Evolutionary conservation across 805 yeast species (phyloP), one percentile per base, ranked within the genome.

Genomic region (Saturnispora ahearnii): DNA sequence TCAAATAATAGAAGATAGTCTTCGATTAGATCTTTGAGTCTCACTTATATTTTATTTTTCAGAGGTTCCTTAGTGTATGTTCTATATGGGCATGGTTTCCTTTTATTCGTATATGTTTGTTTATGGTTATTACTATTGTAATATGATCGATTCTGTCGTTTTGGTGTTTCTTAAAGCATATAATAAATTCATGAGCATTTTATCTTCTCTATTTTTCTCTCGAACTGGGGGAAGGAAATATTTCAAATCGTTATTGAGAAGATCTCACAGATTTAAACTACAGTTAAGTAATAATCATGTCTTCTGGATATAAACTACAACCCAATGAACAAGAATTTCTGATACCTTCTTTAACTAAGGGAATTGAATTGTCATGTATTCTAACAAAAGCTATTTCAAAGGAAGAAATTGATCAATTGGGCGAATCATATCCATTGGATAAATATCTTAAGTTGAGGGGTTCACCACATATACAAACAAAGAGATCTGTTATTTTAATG

Each of bases 1-100:
- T 47, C 84, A 82, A 59, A 84, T 81, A 7, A 79, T 84, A 37
- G 69, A 63, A 50, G 64, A 62, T 21, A 63, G 67, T 44, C 46
- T 56, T 15, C 46, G 51, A 8, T 29, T 38, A 26, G 56, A 54
- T 33, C 33, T 32, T 38, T 34, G 22, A 37, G 7, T 15, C 24
- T 15, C 10, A 22, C 40, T n/a, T 18, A 7, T 4, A 7, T 11
- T 9, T 11, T n/a, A 36, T 36, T 36, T 15, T 18, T 18, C 9
- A 26, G 40, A 15, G 40, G 24, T 8, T 36, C 3, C 4, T 9
- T 15, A 18, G 21, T 18, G 43, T 29, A 38, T 45, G 29, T 12
- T 45, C 30, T 18, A 12, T 21, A 37, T 37, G 12, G 24, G 5
- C 22, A 11, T 37, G 28, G 9, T 21, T 11, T n/a, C 15, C 9